These are phyloP conservation scores for Beauveria brongniartii DNA, from an alignment of 2,329 filamentous ascomycete species.

Conservation along the genomic window DNA sequence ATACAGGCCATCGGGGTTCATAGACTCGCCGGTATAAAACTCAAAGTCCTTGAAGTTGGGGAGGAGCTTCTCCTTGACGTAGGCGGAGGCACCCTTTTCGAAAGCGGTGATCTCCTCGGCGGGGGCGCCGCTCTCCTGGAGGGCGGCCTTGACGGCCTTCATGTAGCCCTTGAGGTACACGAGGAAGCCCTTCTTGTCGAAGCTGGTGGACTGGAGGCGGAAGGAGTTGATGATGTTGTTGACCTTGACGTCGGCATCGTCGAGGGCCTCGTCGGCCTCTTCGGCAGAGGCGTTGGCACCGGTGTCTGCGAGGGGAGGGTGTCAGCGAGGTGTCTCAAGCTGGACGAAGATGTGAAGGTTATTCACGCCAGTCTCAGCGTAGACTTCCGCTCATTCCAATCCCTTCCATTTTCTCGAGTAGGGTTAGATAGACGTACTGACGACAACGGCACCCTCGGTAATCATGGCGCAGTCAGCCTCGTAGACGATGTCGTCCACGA, in stretches of 20 bases:
- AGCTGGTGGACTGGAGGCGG: constrained; percentile 68
- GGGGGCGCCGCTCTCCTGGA: constrained; percentile 54
- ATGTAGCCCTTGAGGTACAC: constrained; percentile 86
- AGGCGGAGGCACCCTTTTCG: constrained; percentile 64
- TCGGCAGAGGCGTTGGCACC: constrained; percentile 97
- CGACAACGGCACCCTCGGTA: constrained; percentile 62
- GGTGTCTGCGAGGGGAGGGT: constrained; percentile 49
- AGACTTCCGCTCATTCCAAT: not conserved
- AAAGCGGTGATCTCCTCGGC: constrained; percentile 67
- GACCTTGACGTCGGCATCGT: constrained; percentile 64
- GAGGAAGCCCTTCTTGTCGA: constrained; percentile 85
- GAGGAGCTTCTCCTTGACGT: constrained; percentile 74
- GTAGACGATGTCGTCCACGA: constrained; percentile 71
- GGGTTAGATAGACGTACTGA: constrained; percentile 50
- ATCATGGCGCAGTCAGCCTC: constrained; percentile 93
- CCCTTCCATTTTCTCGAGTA: not conserved
- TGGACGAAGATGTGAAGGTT: not conserved
- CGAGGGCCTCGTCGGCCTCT: constrained; percentile 67
- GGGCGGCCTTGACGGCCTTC: constrained; percentile 71
- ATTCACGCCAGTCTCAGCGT: not conserved
- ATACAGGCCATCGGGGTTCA: constrained; percentile 91
- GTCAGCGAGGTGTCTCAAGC: constrained; percentile 11
- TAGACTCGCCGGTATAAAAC: constrained; percentile 85
- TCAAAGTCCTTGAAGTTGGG: constrained; percentile 93
- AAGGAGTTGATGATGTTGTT: constrained; percentile 93